Conservation (phyloP, 2,329 filamentous ascomycete species). For the Fusarium tupiense region DNA sequence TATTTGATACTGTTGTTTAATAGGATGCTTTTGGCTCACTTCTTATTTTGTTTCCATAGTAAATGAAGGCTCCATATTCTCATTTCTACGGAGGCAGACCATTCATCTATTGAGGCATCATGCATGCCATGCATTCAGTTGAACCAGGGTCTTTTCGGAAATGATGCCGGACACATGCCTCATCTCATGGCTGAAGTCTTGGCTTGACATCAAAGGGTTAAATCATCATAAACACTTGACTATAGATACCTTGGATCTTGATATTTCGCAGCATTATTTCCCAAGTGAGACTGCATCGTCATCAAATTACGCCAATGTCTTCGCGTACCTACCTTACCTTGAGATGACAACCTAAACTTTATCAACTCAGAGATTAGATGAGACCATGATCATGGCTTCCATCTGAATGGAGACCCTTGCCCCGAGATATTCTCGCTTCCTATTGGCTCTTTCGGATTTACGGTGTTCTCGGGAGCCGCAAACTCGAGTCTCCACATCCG, state of each 20-base stretch:
- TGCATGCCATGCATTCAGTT: not conserved
- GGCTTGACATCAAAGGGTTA: not conserved
- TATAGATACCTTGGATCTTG: not conserved
- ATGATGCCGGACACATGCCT: constrained; percentile 7
- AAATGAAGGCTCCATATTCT: not conserved
- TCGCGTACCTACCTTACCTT: not conserved
- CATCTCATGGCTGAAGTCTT: constrained; percentile 13
- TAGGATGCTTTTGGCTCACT: not conserved
- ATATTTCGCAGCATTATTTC: not conserved
- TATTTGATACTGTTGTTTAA: not conserved
- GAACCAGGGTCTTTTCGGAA: constrained; percentile 15
- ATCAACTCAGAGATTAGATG: not conserved
- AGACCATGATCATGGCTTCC: constrained; percentile 2
- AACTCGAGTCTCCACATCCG: not conserved
- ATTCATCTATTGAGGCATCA: not conserved
- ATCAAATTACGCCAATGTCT: not conserved
- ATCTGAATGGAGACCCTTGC: not conserved
- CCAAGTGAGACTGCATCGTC: not conserved
- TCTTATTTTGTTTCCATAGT: not conserved
- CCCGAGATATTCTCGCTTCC: not conserved
- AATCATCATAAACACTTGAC: not conserved
- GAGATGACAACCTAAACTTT: not conserved
- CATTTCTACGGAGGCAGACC: not conserved
- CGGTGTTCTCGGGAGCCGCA: constrained; percentile 31
- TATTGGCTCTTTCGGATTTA: constrained; percentile 32